A percentile compares a stretch with the other conserved stretches of the same genome.
Evolutionary conservation across 495 filamentous ascomycete species (phyloP).

Genomic region (Tuber umbilicatum): DNA sequence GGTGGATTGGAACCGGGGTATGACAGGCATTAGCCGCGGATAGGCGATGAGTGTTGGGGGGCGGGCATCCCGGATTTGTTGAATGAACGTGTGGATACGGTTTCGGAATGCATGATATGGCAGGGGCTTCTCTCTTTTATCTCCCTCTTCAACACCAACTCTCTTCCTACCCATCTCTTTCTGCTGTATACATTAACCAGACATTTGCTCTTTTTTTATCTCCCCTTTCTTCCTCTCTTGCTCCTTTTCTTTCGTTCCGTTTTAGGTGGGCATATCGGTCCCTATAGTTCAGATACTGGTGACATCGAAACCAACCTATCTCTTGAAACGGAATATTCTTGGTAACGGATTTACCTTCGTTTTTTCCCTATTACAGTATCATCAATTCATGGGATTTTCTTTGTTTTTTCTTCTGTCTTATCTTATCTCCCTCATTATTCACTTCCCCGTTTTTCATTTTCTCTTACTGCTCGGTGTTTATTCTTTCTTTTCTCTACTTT

Average conservation of each 20-base stretch:
- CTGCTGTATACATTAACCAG: slow-evolving; percentile 2
- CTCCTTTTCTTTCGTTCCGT: not conserved
- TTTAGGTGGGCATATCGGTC: not conserved
- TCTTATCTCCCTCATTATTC: not conserved
- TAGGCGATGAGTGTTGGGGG: not conserved
- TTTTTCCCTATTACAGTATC: not conserved
- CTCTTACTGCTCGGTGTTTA: slow-evolving; percentile 11
- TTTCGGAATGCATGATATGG: not conserved
- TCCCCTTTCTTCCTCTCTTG: not conserved
- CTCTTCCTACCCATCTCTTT: not conserved
- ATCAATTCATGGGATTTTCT: not conserved
- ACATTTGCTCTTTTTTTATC: not conserved
- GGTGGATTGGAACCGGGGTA: not conserved
- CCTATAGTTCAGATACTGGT: not conserved
- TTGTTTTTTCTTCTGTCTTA: not conserved
- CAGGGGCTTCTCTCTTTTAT: slow-evolving; percentile 14
- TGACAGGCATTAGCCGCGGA: not conserved
- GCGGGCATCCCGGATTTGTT: not conserved
- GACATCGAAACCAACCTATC: not conserved
- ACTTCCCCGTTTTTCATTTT: slow-evolving; percentile 13
- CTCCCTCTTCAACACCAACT: slow-evolving; percentile 23
- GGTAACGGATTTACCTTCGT: not conserved
- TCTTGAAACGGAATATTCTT: not conserved
- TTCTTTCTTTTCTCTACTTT: slow-evolving; percentile 9
- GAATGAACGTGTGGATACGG: not conserved